Conservation (phyloP, 2,329 filamentous ascomycete species). For the Ceratocystis eucalypticola region DNA sequence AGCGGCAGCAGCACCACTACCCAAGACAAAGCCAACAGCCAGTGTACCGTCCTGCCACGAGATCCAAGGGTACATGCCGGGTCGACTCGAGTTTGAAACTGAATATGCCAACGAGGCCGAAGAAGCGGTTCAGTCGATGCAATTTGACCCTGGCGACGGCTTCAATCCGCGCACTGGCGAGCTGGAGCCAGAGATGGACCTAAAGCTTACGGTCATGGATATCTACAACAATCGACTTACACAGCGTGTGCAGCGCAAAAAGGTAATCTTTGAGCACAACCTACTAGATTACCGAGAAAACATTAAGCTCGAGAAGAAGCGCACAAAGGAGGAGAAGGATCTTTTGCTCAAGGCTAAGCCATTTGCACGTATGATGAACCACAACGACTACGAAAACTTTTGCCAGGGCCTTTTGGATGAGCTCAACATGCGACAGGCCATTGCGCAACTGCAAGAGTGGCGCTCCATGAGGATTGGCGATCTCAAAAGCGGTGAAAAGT, state of each 20-base stretch:
- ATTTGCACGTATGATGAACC: slow-evolving; percentile 93
- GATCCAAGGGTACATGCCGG: slow-evolving; percentile 97
- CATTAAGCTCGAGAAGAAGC: slow-evolving; percentile 77
- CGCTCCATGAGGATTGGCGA: slow-evolving; percentile 71
- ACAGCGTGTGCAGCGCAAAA: slow-evolving; percentile 83
- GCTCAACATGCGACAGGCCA: slow-evolving; percentile 79
- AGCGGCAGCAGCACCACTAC: slow-evolving; percentile 65
- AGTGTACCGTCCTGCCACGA: slow-evolving; percentile 95
- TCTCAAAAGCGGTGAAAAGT: slow-evolving; percentile 76
- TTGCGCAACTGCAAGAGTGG: slow-evolving; percentile 88
- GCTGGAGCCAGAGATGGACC: slow-evolving; percentile 86
- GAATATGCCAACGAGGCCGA: slow-evolving; percentile 97
- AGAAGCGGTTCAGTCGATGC: slow-evolving; percentile 95
- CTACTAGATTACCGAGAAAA: slow-evolving; percentile 91
- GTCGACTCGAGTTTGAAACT: slow-evolving; percentile 90
- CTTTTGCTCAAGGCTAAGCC: slow-evolving; percentile 87
- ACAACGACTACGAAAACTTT: slow-evolving; percentile 75
- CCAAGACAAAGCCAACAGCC: slow-evolving; percentile 90
- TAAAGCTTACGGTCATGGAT: slow-evolving; percentile 96
- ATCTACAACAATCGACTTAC: slow-evolving; percentile 92
- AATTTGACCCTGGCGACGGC: slow-evolving; percentile 92
- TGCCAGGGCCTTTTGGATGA: slow-evolving; percentile 79
- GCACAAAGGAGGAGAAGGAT: slow-evolving; percentile 89
- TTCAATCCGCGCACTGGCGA: slow-evolving; percentile 72
- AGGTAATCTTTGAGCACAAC: slow-evolving; percentile 90